Conservation (phyloP, 2,329 filamentous ascomycete species). For the Aspergillus novofumigatus region DNA sequence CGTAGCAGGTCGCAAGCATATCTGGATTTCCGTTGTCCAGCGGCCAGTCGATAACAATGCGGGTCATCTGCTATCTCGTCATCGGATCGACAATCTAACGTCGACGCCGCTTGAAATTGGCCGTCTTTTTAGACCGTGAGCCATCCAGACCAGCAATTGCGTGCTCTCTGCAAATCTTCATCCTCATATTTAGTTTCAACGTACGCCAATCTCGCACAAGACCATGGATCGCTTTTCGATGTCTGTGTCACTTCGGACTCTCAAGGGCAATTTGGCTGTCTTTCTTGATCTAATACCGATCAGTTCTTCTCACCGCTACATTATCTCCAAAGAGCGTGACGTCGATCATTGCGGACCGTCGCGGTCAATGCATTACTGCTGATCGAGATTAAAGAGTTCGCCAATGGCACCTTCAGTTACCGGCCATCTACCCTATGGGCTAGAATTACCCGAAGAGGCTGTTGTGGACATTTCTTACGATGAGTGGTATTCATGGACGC, state of each 20-base stretch:
- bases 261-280: neutral
- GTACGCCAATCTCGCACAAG: neutral
- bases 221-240: neutral
- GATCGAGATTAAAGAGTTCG: too few species aligned
- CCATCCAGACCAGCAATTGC: constrained; percentile 17
- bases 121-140: constrained; percentile 5
- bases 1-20: neutral
- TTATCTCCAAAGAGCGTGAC: neutral
- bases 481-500: constrained; percentile 12
- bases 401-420: constrained; percentile 7
- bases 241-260: neutral
- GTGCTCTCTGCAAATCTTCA: constrained; percentile 11
- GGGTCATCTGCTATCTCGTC: neutral
- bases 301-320: neutral
- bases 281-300: neutral
- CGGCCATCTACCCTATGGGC: neutral
- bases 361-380: neutral
- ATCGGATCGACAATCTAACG: neutral
- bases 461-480: constrained; percentile 5
- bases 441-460: constrained; percentile 2
- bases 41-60: neutral
- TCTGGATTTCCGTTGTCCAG: neutral
- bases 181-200: constrained; percentile 4
- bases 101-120: neutral
- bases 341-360: neutral